phyloP scores from a whole-genome alignment of 2,329 filamentous ascomycete species.

The Sporothrix phasma region DNA sequence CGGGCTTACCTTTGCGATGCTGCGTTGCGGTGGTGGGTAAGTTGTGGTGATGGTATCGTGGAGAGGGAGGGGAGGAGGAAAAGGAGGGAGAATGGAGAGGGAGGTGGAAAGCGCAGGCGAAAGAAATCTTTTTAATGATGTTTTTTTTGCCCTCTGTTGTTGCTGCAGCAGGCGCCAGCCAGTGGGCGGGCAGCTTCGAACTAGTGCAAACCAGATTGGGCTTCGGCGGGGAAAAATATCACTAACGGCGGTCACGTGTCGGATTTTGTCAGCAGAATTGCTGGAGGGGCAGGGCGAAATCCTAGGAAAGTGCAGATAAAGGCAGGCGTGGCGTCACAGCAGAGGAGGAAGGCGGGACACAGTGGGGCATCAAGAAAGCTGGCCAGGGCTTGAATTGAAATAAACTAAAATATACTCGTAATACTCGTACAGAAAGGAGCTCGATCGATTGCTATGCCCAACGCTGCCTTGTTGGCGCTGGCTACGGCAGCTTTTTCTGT shows the following conservation, averaged over 20 bases:
- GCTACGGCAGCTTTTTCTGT: not conserved
- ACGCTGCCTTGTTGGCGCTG: not conserved
- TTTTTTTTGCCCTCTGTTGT: constrained; percentile 17
- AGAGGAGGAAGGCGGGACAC: not conserved
- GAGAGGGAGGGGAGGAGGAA: constrained; percentile 7
- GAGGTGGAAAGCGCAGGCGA: constrained; percentile 6
- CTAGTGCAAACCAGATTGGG: constrained; percentile 17
- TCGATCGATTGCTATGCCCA: not conserved
- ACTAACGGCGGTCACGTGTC: constrained; percentile 14
- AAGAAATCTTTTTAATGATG: constrained; percentile 20
- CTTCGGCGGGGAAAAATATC: constrained; percentile 11
- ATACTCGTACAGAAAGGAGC: not conserved
- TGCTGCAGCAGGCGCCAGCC: constrained; percentile 16
- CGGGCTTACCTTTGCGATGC: constrained; percentile 16
- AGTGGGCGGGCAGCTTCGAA: constrained; percentile 10
- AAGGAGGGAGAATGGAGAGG: not conserved
- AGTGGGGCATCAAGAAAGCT: not conserved
- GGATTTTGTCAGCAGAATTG: not conserved
- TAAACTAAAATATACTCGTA: not conserved
- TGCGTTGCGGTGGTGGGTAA: constrained; percentile 2
- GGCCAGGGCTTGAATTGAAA: not conserved
- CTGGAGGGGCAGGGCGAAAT: not conserved
- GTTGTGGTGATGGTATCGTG: constrained; percentile 11
- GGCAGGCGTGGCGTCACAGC: not conserved
- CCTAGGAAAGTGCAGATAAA: not conserved